Conservation (phyloP, 306 rosid genomes). For the Vachellia pachyceras region DNA sequence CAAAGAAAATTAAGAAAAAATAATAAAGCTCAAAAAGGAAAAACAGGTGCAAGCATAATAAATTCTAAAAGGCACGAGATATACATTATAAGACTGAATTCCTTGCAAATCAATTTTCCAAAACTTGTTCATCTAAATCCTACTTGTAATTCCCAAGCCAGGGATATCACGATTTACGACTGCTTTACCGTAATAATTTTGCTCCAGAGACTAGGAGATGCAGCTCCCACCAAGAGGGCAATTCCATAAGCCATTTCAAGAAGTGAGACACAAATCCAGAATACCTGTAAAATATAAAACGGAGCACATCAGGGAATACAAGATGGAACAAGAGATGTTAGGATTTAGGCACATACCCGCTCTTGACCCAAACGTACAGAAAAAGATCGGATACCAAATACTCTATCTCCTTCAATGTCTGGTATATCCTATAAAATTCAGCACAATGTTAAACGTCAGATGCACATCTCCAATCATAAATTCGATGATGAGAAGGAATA, state of each 20-base stretch:
- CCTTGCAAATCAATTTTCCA: constrained; percentile 12
- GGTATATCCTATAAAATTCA: constrained; percentile 81
- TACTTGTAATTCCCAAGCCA: neutral
- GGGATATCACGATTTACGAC: constrained; percentile 1
- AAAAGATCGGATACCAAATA: constrained; percentile 83
- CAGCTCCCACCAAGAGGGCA: constrained; percentile 76
- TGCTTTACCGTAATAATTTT: constrained; percentile 72
- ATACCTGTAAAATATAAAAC: constrained; percentile 65
- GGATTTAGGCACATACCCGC: constrained; percentile 57
- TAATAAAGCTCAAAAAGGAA: neutral
- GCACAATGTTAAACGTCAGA: constrained; percentile 3
- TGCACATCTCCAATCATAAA: constrained; percentile 28
- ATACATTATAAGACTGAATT: constrained; percentile 8
- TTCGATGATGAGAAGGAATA: constrained; percentile 23
- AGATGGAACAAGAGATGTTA: constrained; percentile 16
- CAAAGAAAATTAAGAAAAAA: neutral
- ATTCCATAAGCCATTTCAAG: constrained; percentile 85
- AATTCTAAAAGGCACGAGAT: constrained; percentile 16
- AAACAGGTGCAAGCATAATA: neutral
- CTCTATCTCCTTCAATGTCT: constrained; percentile 91
- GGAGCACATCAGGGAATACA: constrained; percentile 29
- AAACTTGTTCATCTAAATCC: neutral
- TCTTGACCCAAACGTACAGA: constrained; percentile 89
- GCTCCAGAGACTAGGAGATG: constrained; percentile 78
- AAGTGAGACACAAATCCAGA: constrained; percentile 88